Percentiles rank a stretch among this genome's conserved stretches.
Conservation (phyloP, 495 filamentous ascomycete species). For the Podospora anserina region DNA sequence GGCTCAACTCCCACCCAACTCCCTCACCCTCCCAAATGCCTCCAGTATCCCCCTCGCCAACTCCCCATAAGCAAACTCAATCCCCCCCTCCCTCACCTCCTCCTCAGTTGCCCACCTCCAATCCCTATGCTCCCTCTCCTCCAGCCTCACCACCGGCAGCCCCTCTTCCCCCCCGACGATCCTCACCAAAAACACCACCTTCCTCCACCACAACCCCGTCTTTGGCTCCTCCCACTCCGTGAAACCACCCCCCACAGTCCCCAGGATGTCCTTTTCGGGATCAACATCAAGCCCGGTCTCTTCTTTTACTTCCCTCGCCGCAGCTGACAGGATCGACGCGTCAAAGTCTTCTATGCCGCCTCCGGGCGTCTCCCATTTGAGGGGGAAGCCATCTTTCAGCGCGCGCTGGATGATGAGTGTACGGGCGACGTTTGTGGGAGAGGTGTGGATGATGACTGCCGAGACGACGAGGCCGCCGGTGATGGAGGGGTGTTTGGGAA, state of each 20-base stretch:
- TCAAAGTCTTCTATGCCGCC: constrained; percentile 46
- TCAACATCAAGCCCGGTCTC: constrained; percentile 44
- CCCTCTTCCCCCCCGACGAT: constrained; percentile 20
- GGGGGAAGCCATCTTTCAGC: constrained; percentile 43
- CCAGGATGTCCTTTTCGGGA: constrained; percentile 26
- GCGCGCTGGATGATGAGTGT: constrained; percentile 50
- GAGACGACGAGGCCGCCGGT: constrained; percentile 30
- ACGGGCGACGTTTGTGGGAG: constrained; percentile 12
- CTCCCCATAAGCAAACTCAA: constrained; percentile 33
- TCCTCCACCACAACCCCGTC: constrained; percentile 26
- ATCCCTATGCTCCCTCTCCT: constrained; percentile 38
- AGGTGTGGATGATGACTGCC: constrained; percentile 32
- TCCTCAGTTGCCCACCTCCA: constrained; percentile 38
- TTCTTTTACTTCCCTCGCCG: constrained; percentile 49
- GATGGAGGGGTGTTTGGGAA: constrained; percentile 25
- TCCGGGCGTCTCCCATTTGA: constrained; percentile 51
- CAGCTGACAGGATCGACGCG: constrained; percentile 41
- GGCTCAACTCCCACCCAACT: neutral
- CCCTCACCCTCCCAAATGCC: constrained; percentile 20
- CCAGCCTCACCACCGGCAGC: constrained; percentile 28
- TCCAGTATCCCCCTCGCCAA: constrained; percentile 27
- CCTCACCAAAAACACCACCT: constrained; percentile 35
- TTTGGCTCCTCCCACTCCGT: constrained; percentile 16
- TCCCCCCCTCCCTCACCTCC: constrained; percentile 30
- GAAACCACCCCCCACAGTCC: neutral